Percentiles rank a stretch among this genome's conserved stretches.
phyloP scores from a whole-genome alignment of 23 red algal genomes.

The Gracilaria vermiculophylla region DNA sequence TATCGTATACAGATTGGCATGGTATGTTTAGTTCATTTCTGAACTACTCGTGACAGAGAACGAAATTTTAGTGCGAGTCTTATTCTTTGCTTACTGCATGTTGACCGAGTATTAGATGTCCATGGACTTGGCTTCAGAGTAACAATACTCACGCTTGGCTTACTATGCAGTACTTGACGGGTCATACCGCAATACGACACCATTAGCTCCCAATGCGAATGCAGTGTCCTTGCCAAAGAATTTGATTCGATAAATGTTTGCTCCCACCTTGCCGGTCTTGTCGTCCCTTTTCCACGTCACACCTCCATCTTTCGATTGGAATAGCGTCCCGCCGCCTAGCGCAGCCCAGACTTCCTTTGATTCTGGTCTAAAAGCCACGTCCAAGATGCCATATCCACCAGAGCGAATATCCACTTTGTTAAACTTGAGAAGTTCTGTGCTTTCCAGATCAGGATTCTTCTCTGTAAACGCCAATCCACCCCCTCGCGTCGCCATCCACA shows the following conservation, averaged over 20 bases:
- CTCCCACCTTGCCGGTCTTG: conserved; percentile 61
- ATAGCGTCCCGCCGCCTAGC: conserved; percentile 86
- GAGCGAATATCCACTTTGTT: conserved; percentile 89
- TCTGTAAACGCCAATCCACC: conserved; percentile 81
- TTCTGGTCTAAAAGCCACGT: conserved; percentile 79
- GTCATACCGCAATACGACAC: conserved; percentile 78
- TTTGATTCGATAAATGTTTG: conserved; percentile 93
- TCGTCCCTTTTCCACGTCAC: conserved; percentile 81
- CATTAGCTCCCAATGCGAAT: conserved; percentile 90
- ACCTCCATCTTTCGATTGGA: conserved; percentile 74
- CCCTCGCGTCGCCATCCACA: conserved; percentile 91
- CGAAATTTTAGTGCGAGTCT: not conserved
- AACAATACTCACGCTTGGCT: not conserved
- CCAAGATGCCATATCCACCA: conserved; percentile 95
- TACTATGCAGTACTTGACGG: conserved; percentile 13
- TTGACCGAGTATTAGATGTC: not conserved
- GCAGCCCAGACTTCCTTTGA: conserved; percentile 89
- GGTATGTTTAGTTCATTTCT: no score
- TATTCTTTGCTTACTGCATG: not conserved
- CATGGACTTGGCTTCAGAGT: not conserved
- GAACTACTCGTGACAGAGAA: no score
- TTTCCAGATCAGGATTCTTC: conserved; percentile 59
- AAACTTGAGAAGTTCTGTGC: conserved; percentile 71
- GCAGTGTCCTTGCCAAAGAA: conserved; percentile 85
- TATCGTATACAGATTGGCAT: no score